Percentiles rank a stretch among this genome's conserved stretches.
phyloP scores from a whole-genome alignment of 495 filamentous ascomycete species.

The Cercophora samala region DNA sequence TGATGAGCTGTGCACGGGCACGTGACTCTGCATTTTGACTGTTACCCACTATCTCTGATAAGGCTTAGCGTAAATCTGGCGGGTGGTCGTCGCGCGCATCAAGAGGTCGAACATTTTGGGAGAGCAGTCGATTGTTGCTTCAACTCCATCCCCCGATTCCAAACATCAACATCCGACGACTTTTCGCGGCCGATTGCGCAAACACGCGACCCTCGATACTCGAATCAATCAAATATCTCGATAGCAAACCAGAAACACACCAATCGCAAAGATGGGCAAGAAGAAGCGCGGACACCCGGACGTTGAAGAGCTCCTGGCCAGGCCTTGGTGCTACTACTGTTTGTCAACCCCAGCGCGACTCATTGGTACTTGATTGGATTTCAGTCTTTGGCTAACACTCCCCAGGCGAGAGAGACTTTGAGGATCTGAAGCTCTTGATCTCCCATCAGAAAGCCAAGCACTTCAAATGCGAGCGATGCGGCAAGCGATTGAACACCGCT shows the following conservation, averaged over 20 bases:
- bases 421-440: conserved; percentile 92
- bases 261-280: conserved; percentile 62
- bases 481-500: conserved; percentile 84
- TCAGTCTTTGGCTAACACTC: conserved; percentile 26
- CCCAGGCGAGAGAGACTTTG: conserved; percentile 84
- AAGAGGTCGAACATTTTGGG: conserved; percentile 1
- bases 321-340: conserved; percentile 99
- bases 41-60: not conserved
- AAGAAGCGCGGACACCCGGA: conserved; percentile 81
- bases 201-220: not conserved
- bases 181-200: not conserved
- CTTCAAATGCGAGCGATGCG: conserved; percentile 92
- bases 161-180: not conserved
- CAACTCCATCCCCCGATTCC: conserved; percentile 1
- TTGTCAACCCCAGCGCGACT: conserved; percentile 18
- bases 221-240: not conserved
- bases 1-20: not conserved
- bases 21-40: not conserved
- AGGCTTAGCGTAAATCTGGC: not conserved
- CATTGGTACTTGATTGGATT: not conserved
- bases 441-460: conserved; percentile 98
- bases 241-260: not conserved
- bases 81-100: not conserved
- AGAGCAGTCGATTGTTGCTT: not conserved
- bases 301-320: conserved; percentile 78